phyloP scores from a whole-genome alignment of 2,329 filamentous ascomycete genomes.

The Fusarium avenaceum region DNA sequence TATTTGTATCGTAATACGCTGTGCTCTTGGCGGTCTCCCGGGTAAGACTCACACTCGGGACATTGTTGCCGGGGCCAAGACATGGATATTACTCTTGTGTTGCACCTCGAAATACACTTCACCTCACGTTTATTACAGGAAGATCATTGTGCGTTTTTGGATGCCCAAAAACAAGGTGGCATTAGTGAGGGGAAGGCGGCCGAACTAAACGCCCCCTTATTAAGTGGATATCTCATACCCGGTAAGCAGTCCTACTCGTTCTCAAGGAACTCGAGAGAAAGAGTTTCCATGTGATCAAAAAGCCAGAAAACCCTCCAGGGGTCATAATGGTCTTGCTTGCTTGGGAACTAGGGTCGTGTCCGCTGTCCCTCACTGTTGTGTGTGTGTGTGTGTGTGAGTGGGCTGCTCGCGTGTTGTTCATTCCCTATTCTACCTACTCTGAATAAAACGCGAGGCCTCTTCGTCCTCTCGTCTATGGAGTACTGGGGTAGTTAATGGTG shows the following conservation, averaged over 20 bases:
- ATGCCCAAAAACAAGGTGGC: slow-evolving; percentile 49
- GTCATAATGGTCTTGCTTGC: slow-evolving; percentile 28
- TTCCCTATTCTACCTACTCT: slow-evolving; percentile 16
- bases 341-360: slow-evolving; percentile 3
- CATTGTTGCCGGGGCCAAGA: slow-evolving; percentile 39
- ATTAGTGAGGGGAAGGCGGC: slow-evolving; percentile 46
- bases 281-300: slow-evolving; percentile 45
- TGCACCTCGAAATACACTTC: slow-evolving; percentile 9
- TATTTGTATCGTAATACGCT: slow-evolving; percentile 3
- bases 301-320: slow-evolving; percentile 12
- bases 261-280: slow-evolving; percentile 21
- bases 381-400: slow-evolving; percentile 31
- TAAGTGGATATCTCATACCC: slow-evolving; percentile 38
- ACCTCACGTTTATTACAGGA: slow-evolving; percentile 14
- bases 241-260: slow-evolving; percentile 40
- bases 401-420: slow-evolving; percentile 35
- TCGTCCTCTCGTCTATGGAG: neutral
- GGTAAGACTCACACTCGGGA: slow-evolving; percentile 39
- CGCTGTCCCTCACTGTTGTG: neutral
- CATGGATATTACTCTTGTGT: slow-evolving; percentile 9
- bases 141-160: slow-evolving; percentile 27
- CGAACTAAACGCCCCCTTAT: slow-evolving; percentile 41
- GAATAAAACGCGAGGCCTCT: slow-evolving; percentile 38
- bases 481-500: neutral
- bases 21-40: slow-evolving; percentile 21